A percentile compares a stretch with the other conserved stretches of the same genome.
These are phyloP conservation scores for Salix purpurea DNA, from an alignment of 345 rosid species.

Conservation along the genomic window DNA sequence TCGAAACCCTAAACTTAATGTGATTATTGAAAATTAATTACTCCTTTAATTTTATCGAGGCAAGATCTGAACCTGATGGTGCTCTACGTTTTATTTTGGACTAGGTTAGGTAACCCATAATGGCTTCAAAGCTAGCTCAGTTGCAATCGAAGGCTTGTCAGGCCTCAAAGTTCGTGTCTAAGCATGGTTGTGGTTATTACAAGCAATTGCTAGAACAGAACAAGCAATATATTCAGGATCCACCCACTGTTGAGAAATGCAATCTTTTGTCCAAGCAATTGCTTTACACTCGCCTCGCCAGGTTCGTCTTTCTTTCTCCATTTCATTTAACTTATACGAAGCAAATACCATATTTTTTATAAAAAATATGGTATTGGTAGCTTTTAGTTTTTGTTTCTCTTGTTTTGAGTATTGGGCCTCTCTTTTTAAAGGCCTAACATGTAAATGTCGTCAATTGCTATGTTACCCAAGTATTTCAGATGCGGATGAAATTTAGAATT, in stretches of 20 bases:
- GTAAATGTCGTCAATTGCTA: not conserved
- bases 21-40: not conserved
- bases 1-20: too few relatives aligned
- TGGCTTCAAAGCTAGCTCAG: slow-evolving; percentile 58
- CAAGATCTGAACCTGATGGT: not conserved
- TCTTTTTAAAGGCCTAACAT: not conserved
- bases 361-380: not conserved
- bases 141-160: slow-evolving; percentile 59
- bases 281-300: slow-evolving; percentile 69
- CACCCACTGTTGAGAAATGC: slow-evolving; percentile 61
- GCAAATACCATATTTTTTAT: too few relatives aligned
- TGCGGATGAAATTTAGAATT: not conserved
- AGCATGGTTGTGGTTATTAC: slow-evolving; percentile 50
- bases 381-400: not conserved
- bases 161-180: slow-evolving; percentile 46
- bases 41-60: not conserved
- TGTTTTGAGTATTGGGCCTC: not conserved
- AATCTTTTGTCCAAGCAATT: slow-evolving; percentile 51
- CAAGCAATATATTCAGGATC: slow-evolving; percentile 61
- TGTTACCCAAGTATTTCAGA: not conserved
- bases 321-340: not conserved
- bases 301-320: slow-evolving; percentile 29
- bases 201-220: slow-evolving; percentile 62
- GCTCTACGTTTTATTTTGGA: not conserved
- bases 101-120: slow-evolving; percentile 5